Base-by-base conservation (phyloP, 768 basidiomycete genomes). In the Arthromyces matolae region DNA sequence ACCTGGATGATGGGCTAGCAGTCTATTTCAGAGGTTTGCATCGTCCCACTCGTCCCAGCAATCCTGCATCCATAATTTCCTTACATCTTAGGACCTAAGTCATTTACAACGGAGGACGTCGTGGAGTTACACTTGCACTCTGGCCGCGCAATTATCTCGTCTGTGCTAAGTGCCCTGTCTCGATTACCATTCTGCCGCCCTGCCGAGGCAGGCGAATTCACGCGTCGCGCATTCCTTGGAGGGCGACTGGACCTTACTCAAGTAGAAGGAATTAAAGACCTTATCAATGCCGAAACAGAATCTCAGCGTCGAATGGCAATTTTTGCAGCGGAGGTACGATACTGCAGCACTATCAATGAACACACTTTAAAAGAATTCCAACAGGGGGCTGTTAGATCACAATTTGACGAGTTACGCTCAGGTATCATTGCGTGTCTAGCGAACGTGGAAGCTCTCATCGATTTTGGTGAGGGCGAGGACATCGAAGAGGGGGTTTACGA, bases 381-480 rank as follows among this genome's bases (percentile, higher is more conserved):
- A 18, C 42, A 93, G 89, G 93, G 93, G 29, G 61, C 68, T 14
- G 75, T 79, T 24, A 71, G 79, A 40, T 68, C 69, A 8, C 76
- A 76, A 41, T 86, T 86, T 51, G 83, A 89, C 39, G 60, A 74
- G 4, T 64, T 95, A 40, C 72, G 93, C 44, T 64, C 65, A 6
- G 75, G 80, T 10, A 83, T 90, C 14, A 78, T 95, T 19, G 71
- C 78, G 23, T 86, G 84, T 41, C 77, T 92, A 18, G 83, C 93
- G 9, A 76, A 83, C 52, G 72, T 91, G 4, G 93, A 96, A 65
- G 93, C 93, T 1, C 67, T 94, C 16, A 93, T 96, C 45, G 93
- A 95, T 63, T 96, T 94, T 64, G 90, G 90, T 5, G 93, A 96
- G 66, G 88, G 85, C 12, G 93, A 94, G 59, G 88, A 90, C 28